These are phyloP conservation scores for Macrolepiota albuminosa DNA, from an alignment of 768 basidiomycete genomes.

Conservation along the genomic window DNA sequence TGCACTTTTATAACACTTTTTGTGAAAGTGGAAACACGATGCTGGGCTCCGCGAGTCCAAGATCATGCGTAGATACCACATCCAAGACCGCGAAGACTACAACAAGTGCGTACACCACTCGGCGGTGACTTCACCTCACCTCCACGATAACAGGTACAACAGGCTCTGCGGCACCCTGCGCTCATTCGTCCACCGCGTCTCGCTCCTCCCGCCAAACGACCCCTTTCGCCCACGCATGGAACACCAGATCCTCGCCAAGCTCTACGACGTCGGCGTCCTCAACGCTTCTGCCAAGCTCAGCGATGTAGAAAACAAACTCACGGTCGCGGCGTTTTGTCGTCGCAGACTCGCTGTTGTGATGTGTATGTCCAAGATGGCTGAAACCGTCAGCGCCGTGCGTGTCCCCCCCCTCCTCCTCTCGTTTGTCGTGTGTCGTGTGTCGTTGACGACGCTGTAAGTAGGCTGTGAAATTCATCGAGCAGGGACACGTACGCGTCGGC, in stretches of 20 bases:
- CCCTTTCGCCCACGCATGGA: constrained; percentile 85
- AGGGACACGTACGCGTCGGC: constrained; percentile 96
- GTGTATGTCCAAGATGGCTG: constrained; percentile 90
- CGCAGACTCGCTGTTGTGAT: constrained; percentile 89
- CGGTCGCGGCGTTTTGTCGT: constrained; percentile 92
- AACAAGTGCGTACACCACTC: constrained; percentile 48
- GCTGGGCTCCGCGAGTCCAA: constrained; percentile 85
- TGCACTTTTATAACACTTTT: no score
- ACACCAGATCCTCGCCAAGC: constrained; percentile 81
- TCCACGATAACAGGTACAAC: constrained; percentile 63
- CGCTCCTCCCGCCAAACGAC: constrained; percentile 84
- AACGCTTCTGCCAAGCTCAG: constrained; percentile 83
- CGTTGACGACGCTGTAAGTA: constrained; percentile 22
- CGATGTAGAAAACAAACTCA: constrained; percentile 94
- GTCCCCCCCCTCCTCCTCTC: no score
- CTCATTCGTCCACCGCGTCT: constrained; percentile 79
- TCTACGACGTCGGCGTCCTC: constrained; percentile 96
- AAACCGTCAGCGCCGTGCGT: constrained; percentile 88
- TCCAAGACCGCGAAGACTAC: constrained; percentile 92
- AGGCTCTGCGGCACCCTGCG: constrained; percentile 87
- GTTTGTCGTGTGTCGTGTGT: neutral
- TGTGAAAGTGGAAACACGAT: constrained; percentile 90
- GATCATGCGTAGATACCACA: constrained; percentile 92
- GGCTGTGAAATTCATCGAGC: constrained; percentile 97
- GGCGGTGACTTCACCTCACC: no score